These are phyloP conservation scores for Raphanus raphanistrum DNA, from an alignment of 345 rosid species.

Conservation along the genomic window DNA sequence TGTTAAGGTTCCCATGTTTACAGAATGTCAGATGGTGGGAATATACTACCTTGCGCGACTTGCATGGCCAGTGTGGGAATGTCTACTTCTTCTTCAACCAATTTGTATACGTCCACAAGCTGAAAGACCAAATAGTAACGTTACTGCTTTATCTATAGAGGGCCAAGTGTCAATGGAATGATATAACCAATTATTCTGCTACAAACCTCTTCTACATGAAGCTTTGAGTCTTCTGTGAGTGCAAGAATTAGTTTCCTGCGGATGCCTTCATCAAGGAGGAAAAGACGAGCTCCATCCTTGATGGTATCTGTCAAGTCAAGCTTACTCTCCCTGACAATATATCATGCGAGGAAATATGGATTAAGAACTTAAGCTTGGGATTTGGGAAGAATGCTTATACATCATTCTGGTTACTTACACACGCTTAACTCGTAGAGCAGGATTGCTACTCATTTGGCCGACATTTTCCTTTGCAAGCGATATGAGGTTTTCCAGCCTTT, in stretches of 20 bases:
- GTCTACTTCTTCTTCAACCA: constrained; percentile 78
- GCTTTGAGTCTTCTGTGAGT: constrained; percentile 89
- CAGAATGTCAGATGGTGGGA: background rate
- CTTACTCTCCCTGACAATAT: constrained; percentile 52
- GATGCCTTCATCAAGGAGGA: constrained; percentile 77
- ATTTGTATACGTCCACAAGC: constrained; percentile 90
- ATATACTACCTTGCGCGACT: constrained; percentile 64
- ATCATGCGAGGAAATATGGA: background rate
- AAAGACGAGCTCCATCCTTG: constrained; percentile 93
- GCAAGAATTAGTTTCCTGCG: constrained; percentile 93
- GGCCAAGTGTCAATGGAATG: background rate
- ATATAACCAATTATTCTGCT: background rate
- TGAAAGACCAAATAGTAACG: constrained; percentile 32
- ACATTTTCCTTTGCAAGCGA: constrained; percentile 94
- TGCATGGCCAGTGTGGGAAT: constrained; percentile 68
- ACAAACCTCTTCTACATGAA: constrained; percentile 84
- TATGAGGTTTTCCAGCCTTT: constrained; percentile 87
- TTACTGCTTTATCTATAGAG: constrained; percentile 20
- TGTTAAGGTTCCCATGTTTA: background rate
- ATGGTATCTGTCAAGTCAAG: constrained; percentile 87
- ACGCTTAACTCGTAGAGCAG: constrained; percentile 59
- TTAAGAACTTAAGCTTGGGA: constrained; percentile 9
- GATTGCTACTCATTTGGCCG: constrained; percentile 90
- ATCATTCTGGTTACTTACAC: constrained; percentile 41
- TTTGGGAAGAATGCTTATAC: constrained; percentile 13